These are phyloP conservation scores for Yamadazyma paraphyllophila DNA, from an alignment of 805 yeast genomes.

Conservation along the genomic window DNA sequence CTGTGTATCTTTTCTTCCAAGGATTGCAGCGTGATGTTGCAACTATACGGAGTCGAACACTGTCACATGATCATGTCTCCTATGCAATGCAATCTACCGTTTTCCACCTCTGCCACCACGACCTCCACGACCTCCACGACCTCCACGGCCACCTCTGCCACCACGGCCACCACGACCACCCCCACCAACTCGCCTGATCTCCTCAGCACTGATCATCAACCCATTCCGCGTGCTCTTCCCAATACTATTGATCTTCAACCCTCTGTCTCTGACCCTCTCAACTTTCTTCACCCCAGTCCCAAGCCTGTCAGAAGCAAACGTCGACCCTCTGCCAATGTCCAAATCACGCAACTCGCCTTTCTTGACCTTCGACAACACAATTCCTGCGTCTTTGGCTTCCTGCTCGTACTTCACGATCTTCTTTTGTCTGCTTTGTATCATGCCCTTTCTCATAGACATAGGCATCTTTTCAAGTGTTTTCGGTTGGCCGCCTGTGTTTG, in stretches of 20 bases:
- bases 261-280: conserved; percentile 61
- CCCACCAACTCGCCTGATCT: conserved; percentile 48
- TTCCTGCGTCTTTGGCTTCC: conserved; percentile 88
- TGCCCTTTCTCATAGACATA: conserved; percentile 83
- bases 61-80: too few relatives aligned
- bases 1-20: too few relatives aligned
- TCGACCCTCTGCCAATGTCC: conserved; percentile 53
- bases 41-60: too few relatives aligned
- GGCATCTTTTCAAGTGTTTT: conserved; percentile 74
- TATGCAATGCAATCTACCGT: too few relatives aligned
- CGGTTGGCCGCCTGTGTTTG: conserved; percentile 45
- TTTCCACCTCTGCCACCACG: too few relatives aligned
- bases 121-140: too few relatives aligned
- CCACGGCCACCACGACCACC: conserved; percentile 4
- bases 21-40: too few relatives aligned
- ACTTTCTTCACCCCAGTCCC: conserved; percentile 44
- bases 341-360: conserved; percentile 64
- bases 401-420: conserved; percentile 59
- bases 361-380: conserved; percentile 68
- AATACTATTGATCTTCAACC: conserved; percentile 70
- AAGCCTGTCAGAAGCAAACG: conserved; percentile 49
- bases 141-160: not conserved
- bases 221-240: conserved; percentile 83
- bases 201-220: conserved; percentile 62
- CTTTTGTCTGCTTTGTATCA: conserved; percentile 56